Conservation (phyloP, 495 filamentous ascomycete genomes). For the Aspergillus homomorphus region DNA sequence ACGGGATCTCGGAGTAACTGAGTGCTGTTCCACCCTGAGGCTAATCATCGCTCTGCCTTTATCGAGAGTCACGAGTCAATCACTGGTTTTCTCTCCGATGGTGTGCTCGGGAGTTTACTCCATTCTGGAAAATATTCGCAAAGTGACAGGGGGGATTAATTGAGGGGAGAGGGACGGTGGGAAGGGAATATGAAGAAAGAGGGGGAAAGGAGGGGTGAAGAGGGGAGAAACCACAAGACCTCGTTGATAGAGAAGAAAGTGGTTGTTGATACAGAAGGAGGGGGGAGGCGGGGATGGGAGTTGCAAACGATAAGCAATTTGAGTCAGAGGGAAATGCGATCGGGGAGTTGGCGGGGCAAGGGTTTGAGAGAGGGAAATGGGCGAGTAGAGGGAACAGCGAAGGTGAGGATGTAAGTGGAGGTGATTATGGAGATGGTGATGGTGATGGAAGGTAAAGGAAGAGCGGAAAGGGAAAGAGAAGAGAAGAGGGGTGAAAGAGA, state of each 20-base stretch:
- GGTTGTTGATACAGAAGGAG: not conserved
- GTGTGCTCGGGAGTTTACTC: conserved; percentile 11
- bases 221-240: not conserved
- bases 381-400: not conserved
- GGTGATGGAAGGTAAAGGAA: not conserved
- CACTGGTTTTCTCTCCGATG: conserved; percentile 12
- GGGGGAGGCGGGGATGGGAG: not conserved
- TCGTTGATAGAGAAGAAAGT: not conserved
- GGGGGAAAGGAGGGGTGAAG: not conserved
- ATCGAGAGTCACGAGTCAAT: conserved; percentile 33
- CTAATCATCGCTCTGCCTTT: conserved; percentile 53
- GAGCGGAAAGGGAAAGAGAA: not conserved
- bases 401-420: not conserved
- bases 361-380: too few species aligned
- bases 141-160: not conserved
- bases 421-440: not conserved
- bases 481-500: not conserved
- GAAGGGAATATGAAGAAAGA: not conserved
- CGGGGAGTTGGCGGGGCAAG: not conserved
- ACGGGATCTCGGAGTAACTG: conserved; percentile 45
- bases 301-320: conserved; percentile 1
- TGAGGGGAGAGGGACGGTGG: too few species aligned
- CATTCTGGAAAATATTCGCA: not conserved
- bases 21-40: conserved; percentile 49
- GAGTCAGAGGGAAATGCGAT: not conserved